Percentiles rank a stretch among this genome's conserved stretches.
phyloP scores from a whole-genome alignment of 805 yeast genomes.

The Candida tammaniensis region DNA sequence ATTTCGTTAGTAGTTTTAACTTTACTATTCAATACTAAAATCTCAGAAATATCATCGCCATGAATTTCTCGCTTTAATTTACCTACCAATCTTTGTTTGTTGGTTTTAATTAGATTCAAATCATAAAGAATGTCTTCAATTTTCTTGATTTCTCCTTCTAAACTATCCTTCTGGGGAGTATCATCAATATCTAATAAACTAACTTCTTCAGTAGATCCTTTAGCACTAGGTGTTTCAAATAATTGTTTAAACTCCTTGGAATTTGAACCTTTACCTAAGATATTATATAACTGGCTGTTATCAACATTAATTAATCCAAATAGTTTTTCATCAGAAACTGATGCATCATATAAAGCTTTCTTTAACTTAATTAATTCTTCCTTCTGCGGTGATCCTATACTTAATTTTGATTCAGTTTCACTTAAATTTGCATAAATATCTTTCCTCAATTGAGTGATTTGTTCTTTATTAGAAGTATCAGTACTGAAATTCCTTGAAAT shows the following conservation, averaged over 20 bases:
- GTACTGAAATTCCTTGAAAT: slow-evolving; percentile 24
- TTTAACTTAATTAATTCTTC: slow-evolving; percentile 58
- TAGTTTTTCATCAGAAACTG: slow-evolving; percentile 55
- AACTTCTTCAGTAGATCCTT: slow-evolving; percentile 23
- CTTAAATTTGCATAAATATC: slow-evolving; percentile 34
- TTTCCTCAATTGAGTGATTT: slow-evolving; percentile 29
- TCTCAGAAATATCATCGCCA: slow-evolving; percentile 79
- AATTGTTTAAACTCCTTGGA: slow-evolving; percentile 37
- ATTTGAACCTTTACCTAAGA: slow-evolving; percentile 39
- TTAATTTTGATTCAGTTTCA: slow-evolving; percentile 26
- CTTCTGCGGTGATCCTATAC: slow-evolving; percentile 23
- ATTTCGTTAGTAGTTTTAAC: slow-evolving; percentile 57
- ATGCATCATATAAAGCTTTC: slow-evolving; percentile 59
- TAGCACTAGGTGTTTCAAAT: slow-evolving; percentile 16
- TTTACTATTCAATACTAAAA: slow-evolving; percentile 62
- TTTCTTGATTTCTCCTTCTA: slow-evolving; percentile 37
- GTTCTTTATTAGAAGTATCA: slow-evolving; percentile 32
- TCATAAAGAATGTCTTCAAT: slow-evolving; percentile 60
- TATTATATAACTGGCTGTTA: slow-evolving; percentile 21
- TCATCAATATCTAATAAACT: slow-evolving; percentile 73
- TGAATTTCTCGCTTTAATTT: slow-evolving; percentile 71
- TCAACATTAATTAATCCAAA: slow-evolving; percentile 43
- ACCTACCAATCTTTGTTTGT: slow-evolving; percentile 56
- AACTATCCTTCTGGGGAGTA: slow-evolving; percentile 14
- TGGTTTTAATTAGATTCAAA: slow-evolving; percentile 60